A percentile compares a stretch with the other conserved stretches of the same genome.
These are phyloP conservation scores for Solanum hybrid DNA, from an alignment of 305 asterid species.

Conservation along the genomic window DNA sequence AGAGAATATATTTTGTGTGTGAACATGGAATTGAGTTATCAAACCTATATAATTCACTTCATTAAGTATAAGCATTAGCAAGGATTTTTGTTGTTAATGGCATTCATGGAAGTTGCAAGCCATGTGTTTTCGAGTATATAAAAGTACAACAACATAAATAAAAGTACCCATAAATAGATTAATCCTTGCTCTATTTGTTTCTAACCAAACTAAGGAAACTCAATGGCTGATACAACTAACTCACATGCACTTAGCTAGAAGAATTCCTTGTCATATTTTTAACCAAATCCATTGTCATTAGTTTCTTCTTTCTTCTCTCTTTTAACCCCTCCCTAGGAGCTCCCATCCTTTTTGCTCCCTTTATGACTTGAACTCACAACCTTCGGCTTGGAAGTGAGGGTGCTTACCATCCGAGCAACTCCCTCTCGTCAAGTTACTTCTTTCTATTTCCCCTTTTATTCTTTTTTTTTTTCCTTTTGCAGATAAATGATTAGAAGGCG, in stretches of 20 bases:
- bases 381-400: neutral
- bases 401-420: neutral
- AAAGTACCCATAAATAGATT: too few species aligned
- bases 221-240: neutral
- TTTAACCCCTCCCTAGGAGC: too few species aligned
- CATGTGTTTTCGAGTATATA: neutral
- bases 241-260: neutral
- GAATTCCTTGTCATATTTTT: neutral
- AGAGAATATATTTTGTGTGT: neutral
- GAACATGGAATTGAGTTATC: neutral
- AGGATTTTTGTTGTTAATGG: neutral
- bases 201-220: neutral
- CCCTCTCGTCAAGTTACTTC: neutral
- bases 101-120: neutral
- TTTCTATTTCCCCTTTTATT: too few species aligned
- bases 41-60: too few species aligned
- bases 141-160: too few species aligned
- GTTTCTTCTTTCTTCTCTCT: neutral
- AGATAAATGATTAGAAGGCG: neutral
- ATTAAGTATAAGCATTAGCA: too few species aligned
- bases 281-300: neutral
- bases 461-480: neutral
- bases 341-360: too few species aligned
- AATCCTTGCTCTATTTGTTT: neutral
- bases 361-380: too few species aligned